phyloP scores from a whole-genome alignment of 1,284 basidiomycete species.

The Moesziomyces parantarcticus region DNA sequence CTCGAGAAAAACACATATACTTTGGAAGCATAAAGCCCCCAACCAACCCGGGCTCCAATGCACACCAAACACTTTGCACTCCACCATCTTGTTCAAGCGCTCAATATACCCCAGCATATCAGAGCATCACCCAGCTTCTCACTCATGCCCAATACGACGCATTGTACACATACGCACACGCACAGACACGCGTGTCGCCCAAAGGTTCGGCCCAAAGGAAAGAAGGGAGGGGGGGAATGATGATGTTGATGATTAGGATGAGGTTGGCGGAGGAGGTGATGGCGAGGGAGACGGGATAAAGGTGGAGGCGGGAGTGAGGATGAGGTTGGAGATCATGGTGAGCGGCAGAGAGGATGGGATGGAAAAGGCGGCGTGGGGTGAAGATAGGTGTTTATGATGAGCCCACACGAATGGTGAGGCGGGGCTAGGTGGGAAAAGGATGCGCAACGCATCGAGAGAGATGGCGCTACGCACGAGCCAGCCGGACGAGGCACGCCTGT shows the following conservation, averaged over 20 bases:
- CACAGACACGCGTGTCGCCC: too few species aligned
- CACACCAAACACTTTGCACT: too few species aligned
- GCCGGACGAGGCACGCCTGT: too few species aligned
- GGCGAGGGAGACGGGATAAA: background rate
- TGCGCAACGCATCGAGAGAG: too few species aligned
- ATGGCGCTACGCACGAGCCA: too few species aligned
- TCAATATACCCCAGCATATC: background rate
- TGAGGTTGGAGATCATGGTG: background rate
- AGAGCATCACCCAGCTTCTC: background rate
- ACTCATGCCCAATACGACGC: background rate
- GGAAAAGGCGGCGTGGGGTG: too few species aligned
- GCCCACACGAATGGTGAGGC: too few species aligned
- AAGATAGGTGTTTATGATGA: too few species aligned
- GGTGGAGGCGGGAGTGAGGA: conserved; percentile 2
- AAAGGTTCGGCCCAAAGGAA: too few species aligned
- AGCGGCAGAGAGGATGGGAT: background rate
- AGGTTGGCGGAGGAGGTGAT: background rate
- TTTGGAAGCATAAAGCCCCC: conserved; percentile 38
- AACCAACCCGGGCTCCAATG: too few species aligned
- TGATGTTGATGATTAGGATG: background rate
- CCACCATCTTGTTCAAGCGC: too few species aligned
- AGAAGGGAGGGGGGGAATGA: conserved; percentile 1
- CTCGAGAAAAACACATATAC: conserved; percentile 65
- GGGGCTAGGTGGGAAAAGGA: too few species aligned
- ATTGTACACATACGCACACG: background rate